Evolutionary conservation across 106 monocot genomes (phyloP).

Genomic region (Ottelia alismoides): DNA sequence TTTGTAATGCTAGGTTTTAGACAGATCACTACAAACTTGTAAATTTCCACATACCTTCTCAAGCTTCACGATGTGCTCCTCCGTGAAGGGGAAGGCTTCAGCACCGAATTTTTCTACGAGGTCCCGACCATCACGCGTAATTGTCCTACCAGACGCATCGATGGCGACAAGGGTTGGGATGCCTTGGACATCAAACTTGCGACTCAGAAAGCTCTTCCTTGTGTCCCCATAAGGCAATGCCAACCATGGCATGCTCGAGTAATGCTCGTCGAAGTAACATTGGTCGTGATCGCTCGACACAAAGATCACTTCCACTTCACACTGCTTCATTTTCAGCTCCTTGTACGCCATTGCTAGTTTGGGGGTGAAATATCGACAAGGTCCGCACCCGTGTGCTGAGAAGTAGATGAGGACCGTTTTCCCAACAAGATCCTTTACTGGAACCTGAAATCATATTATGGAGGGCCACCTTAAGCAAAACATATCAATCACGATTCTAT

Average conservation of each 20-base stretch:
- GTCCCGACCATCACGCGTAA: slow-evolving; percentile 37
- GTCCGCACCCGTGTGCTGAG: slow-evolving; percentile 51
- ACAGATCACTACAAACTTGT: too few relatives aligned
- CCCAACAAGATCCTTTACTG: slow-evolving; percentile 48
- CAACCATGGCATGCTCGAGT: slow-evolving; percentile 48
- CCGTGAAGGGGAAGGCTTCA: too few relatives aligned
- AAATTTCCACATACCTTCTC: too few relatives aligned
- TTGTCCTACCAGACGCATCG: slow-evolving; percentile 26
- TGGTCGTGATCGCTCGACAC: slow-evolving; percentile 43
- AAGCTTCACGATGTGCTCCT: slow-evolving; percentile 39
- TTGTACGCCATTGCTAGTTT: slow-evolving; percentile 37
- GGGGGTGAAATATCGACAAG: slow-evolving; percentile 40
- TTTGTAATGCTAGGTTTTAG: too few relatives aligned
- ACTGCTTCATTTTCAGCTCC: slow-evolving; percentile 37
- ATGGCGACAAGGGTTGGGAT: slow-evolving; percentile 58
- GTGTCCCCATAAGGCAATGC: slow-evolving; percentile 39
- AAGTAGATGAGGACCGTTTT: slow-evolving; percentile 72
- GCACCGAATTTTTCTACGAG: slow-evolving; percentile 29
- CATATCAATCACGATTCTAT: too few relatives aligned
- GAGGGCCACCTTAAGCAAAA: background rate
- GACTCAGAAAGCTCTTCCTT: slow-evolving; percentile 22
- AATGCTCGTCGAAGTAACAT: slow-evolving; percentile 35
- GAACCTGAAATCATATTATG: slow-evolving; percentile 40
- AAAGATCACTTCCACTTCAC: slow-evolving; percentile 39
- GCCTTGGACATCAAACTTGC: slow-evolving; percentile 35